phyloP scores from a whole-genome alignment of 345 rosid species.

The Carallia pectinifolia region DNA sequence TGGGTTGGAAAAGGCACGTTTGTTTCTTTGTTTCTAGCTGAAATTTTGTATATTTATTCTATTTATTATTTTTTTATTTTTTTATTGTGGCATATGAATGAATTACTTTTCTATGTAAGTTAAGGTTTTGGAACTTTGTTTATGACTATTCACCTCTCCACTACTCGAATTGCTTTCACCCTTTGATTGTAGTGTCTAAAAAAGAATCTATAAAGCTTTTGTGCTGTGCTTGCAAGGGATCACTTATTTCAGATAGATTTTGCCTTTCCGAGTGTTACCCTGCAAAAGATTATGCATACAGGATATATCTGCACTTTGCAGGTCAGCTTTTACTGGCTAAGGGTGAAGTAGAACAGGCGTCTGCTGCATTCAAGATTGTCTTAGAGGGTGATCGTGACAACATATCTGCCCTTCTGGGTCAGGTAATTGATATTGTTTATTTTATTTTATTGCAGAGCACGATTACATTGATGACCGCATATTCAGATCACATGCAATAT shows the following conservation, averaged over 20 bases:
- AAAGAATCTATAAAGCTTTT: neutral
- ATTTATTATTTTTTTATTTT: neutral
- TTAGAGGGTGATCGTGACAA: slow-evolving; percentile 74
- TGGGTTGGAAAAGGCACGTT: slow-evolving; percentile 94
- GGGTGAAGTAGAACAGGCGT: slow-evolving; percentile 92
- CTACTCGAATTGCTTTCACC: neutral
- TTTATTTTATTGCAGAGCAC: neutral
- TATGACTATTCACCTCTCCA: neutral
- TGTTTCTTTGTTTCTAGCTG: neutral
- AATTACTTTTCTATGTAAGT: neutral
- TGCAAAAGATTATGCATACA: neutral
- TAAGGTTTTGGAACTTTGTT: slow-evolving; percentile 6
- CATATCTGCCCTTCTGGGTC: slow-evolving; percentile 96
- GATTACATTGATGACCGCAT: slow-evolving; percentile 6
- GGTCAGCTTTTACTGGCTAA: slow-evolving; percentile 96
- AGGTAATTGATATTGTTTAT: slow-evolving; percentile 44
- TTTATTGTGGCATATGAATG: neutral
- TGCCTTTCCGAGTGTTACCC: neutral
- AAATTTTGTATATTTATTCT: neutral
- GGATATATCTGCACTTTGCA: slow-evolving; percentile 30
- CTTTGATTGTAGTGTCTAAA: neutral
- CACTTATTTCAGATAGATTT: neutral
- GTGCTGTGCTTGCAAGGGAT: neutral
- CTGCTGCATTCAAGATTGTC: slow-evolving; percentile 81
- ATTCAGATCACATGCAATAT: neutral